phyloP scores from a whole-genome alignment of 345 rosid species.

The Citrus cavaleriei region DNA sequence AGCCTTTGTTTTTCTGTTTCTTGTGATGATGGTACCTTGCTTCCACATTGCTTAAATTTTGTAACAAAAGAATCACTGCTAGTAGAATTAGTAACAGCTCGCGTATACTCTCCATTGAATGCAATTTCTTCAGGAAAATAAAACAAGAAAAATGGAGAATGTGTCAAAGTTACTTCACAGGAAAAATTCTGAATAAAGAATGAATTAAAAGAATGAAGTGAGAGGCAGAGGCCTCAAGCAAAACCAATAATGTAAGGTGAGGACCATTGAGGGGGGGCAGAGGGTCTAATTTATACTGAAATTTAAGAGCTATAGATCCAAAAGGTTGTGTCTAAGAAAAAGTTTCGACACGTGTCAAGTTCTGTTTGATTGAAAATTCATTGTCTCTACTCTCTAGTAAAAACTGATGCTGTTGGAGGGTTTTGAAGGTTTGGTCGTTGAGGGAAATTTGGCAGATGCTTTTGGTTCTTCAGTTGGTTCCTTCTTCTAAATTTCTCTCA shows the following conservation, averaged over 20 bases:
- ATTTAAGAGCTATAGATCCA: neutral
- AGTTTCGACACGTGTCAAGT: slow-evolving; percentile 42
- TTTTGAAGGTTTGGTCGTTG: slow-evolving; percentile 11
- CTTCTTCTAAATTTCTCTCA: neutral
- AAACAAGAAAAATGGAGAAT: neutral
- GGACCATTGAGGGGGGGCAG: slow-evolving; percentile 6
- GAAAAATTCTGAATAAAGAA: slow-evolving; percentile 8
- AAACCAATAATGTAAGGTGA: neutral
- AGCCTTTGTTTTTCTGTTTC: slow-evolving; percentile 24
- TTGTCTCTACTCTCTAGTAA: neutral
- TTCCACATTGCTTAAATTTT: slow-evolving; percentile 40
- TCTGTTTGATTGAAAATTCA: slow-evolving; percentile 25
- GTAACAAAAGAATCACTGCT: slow-evolving; percentile 13
- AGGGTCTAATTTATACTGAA: slow-evolving; percentile 34
- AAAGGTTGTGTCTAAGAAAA: slow-evolving; percentile 3
- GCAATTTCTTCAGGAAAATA: neutral
- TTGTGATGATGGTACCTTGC: slow-evolving; percentile 76
- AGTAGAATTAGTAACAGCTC: slow-evolving; percentile 19
- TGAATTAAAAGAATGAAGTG: neutral
- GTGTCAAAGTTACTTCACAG: neutral
- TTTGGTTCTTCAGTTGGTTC: slow-evolving; percentile 11
- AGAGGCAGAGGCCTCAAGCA: neutral
- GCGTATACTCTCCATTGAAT: slow-evolving; percentile 29
- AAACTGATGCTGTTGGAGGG: neutral
- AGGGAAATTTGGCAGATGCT: slow-evolving; percentile 17